Base-by-base conservation (phyloP, 176 grass and related monocot species). In the Carex scoparia region DNA sequence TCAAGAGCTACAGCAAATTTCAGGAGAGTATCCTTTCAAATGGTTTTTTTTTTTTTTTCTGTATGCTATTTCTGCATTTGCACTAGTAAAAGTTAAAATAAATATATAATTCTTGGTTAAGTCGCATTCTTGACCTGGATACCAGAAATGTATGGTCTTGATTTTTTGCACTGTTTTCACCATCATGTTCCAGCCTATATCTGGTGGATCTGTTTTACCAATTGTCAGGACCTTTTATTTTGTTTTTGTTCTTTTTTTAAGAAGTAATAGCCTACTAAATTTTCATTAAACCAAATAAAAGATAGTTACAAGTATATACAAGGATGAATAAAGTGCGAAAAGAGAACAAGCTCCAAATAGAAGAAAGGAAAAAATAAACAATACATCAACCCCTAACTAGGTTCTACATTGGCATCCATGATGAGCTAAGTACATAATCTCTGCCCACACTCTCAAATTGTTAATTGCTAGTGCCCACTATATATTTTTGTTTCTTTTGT, bases 1-100 rank as follows among this genome's bases (percentile, higher is more conserved):
- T 77, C 93, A 99, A 88, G 97, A 99, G 81, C 88, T 99, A 84
- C 97, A 99, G 14, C 97, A 99, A 92, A 99, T 99, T 86, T 99
- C 97, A 81, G 97, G 97, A 94, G 97, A 95, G 97, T 99, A 99
- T 99, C 97, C 93, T 83, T 83, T 65, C 65, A 40, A 23, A 23
- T 23, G 23, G 23, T 23, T 23, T 23, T 65, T 65, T 16, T 16
- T 4, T 65, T 65, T 54, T 65, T 2, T 65, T n/a, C 1, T 44
- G 4, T 40, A 51, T 64, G 42, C 61, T 46, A 58, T 13, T 81
- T 46, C 79, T 65, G 38, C 61, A 65, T 42, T 48, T 81, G 16
- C 30, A 82, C 10, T 82, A 65, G 23, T 16, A n/a, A 65, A 42
- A 44, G 79, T 28, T 40, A 82, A 58, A 79, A 15, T 6, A 32